phyloP scores from a whole-genome alignment of 345 rosid genomes.

The Eucalyptus microcorys region DNA sequence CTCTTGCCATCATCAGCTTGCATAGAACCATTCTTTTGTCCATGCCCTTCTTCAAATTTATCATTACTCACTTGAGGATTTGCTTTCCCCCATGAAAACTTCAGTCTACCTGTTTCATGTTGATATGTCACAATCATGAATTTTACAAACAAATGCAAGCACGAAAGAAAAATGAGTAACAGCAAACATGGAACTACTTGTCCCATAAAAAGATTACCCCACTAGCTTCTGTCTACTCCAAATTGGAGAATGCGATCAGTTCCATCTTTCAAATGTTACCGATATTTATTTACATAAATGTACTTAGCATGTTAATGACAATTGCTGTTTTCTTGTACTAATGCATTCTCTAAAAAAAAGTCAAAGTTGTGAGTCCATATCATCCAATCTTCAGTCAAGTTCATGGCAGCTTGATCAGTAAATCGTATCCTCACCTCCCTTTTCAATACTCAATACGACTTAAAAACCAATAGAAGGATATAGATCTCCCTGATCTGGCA shows the following conservation, averaged over 20 bases:
- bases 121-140: neutral
- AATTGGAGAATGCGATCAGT: neutral
- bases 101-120: slow-evolving; percentile 3
- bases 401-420: neutral
- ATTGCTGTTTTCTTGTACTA: neutral
- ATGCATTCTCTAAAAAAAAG: neutral
- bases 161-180: neutral
- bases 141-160: neutral
- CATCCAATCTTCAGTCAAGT: neutral
- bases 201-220: neutral
- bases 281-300: slow-evolving; percentile 12
- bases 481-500: neutral
- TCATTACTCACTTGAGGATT: slow-evolving; percentile 7
- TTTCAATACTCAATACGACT: neutral
- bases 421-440: neutral
- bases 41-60: slow-evolving; percentile 22
- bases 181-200: neutral
- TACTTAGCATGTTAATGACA: neutral
- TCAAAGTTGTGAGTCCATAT: neutral
- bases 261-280: neutral
- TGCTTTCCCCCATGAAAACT: slow-evolving; percentile 27
- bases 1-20: slow-evolving; percentile 17
- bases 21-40: slow-evolving; percentile 8
- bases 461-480: neutral
- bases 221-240: neutral